Base-by-base conservation (phyloP, 2,329 filamentous ascomycete genomes). In the Beauveria varroae region DNA sequence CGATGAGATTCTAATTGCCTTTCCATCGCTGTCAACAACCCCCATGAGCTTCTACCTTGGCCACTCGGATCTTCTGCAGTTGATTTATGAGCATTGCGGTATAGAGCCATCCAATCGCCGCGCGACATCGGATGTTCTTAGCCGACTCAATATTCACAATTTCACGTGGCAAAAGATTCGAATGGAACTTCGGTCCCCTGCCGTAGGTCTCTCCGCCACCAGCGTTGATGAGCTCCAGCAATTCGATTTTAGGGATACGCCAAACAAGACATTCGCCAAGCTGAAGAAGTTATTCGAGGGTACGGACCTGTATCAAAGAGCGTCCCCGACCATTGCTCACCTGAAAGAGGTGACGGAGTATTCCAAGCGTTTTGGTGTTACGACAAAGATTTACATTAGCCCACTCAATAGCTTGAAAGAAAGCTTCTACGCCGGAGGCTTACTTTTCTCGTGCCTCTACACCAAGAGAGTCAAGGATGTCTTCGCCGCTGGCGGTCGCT, bases 401-500 rank as follows among this genome's bases (percentile, higher is more conserved):
- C 93, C 93, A 0, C 79, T 99, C 7, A 90, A 87, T 70, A 96
- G 90, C 72, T 84, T 96, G 69, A 96, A 96, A 69, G 93, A 97
- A 70, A 89, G 88, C 61, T 97, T 98, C 71, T 99, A 95, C 73
- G 79, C 84, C 20, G 89, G 89, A 1, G 93, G 93, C 8, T 80
- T 98, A 30, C 79, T 98, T 49, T 98, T 99, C 71, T 90, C 96
- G 64, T 97, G 92, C 68, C 77, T 97, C 2, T 91, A 93, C 65
- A 93, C 98, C 71, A 87, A 84, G 64, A 96, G 91, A 71, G 84
- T 88, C 64, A 87, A 84, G 67, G 89, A 95, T 67, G 90, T 98
- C 0, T 91, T 98, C 69, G 95, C 93, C 6, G 95, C 93, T 37
- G 95, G 96, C 56, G 95, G 95, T 2, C 86, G 95, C 54, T 99